A percentile compares a stretch with the other conserved stretches of the same genome.
Evolutionary conservation across 2,329 filamentous ascomycete species (phyloP).

Genomic region (Ceratocystis variospora): DNA sequence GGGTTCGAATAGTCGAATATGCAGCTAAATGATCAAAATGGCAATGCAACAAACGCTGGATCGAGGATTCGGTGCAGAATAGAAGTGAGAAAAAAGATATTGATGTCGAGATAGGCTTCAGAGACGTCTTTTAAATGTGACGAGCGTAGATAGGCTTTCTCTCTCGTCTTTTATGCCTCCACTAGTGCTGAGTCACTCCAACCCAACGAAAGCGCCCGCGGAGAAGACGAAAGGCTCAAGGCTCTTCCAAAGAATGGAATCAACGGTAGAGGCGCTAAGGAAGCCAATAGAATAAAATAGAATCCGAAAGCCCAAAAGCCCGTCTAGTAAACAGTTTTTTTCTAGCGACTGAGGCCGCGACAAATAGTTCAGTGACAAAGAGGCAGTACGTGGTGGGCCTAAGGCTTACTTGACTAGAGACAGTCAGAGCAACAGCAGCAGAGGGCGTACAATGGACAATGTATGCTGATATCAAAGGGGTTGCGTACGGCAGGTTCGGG

Average conservation of each 20-base stretch:
- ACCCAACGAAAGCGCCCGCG: not conserved
- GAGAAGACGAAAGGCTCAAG: not conserved
- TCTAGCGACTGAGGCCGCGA: not conserved
- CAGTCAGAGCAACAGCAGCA: not conserved
- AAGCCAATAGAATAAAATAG: not conserved
- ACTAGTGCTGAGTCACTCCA: not conserved
- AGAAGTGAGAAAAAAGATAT: not conserved
- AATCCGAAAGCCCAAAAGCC: not conserved
- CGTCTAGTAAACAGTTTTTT: not conserved
- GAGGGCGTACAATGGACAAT: not conserved
- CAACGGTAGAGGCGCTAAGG: not conserved
- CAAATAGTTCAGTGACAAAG: not conserved
- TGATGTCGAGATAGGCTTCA: not conserved
- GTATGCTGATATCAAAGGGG: too few species aligned
- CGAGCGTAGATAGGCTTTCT: not conserved
- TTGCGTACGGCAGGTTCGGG: too few species aligned
- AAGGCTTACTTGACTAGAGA: not conserved
- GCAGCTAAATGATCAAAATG: not conserved
- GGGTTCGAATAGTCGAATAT: slow-evolving; percentile 1
- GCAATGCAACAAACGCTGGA: not conserved
- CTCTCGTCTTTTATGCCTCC: not conserved
- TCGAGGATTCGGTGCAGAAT: not conserved
- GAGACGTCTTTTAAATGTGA: not conserved
- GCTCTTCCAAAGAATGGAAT: not conserved
- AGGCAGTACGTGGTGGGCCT: not conserved